Evolutionary conservation across 352 stramenopile species (phyloP), one percentile per base, ranked within the genome.

Genomic region (Globisporangium sylvaticum): DNA sequence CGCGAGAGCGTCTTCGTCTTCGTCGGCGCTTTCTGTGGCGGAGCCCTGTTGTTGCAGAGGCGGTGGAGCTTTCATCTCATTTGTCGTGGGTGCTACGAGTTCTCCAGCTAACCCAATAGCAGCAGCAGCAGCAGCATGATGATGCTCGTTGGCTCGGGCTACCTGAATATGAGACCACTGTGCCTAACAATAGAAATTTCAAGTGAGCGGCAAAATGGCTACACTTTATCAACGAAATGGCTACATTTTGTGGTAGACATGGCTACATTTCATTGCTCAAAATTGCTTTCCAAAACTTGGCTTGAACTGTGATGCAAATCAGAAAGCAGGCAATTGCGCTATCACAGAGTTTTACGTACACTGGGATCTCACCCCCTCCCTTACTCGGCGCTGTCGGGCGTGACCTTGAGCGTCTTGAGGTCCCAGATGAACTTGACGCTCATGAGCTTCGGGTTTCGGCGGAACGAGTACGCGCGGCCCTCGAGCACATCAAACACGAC

Each of bases 401-500:
- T 67, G 52, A 88, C 71, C 5, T 58, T 74, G 14, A 89, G 50
- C 22, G 71, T 75, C n/a, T 69, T 61, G 15, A 89, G 71, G 48
- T 89, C 71, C 81, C 79, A 88, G 6, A 81, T 62, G 10, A 84
- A 73, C 31, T 83, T 76, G 25, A 74, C 39, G 18, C 64, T 67
- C 58, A 67, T 58, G 39, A 64, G 62, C 27, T 59, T 58, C 20
- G 81, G 81, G n/a, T 90, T 90, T 5, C 76, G 74, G 4, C 66
- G 64, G 72, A 79, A 87, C 58, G 78, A 85, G 22, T 81, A 61
- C n/a, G 81, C 81, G 42, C 71, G 70, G 31, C 73, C 74, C 56
- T 69, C 44, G 24, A 61, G 32, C 24, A 92, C 53, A 52, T 92
- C 80, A 65, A 92, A 92, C 3, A 87, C 75, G 44, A 91, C 69